Evolutionary conservation across 371 early-diverging fungal genomes (phyloP), one percentile per base, ranked within the genome.

Genomic region (Mucor racemosus): DNA sequence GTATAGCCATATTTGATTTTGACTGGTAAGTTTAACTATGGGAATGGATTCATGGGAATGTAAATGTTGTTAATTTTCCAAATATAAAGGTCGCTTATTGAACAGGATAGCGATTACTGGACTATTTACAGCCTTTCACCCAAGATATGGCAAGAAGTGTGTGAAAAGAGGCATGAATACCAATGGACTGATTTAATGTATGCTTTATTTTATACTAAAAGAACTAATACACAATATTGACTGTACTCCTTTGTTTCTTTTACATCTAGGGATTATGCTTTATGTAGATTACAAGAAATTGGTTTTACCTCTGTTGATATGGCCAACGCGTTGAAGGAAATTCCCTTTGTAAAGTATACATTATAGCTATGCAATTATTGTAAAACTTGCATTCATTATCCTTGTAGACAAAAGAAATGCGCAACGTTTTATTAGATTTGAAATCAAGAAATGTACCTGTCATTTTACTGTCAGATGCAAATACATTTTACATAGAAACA

Each of bases 171-270:
- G 19, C 65, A 64, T 21, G 36, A 57, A 10, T 71, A 77, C 10
- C 91, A 90, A 62, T 92, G 91, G 90, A 92, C 91, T 4, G 92
- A 92, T 74, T 75, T 90, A 39, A 87, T 90, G 90, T 80, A 84
- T 62, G 77, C 26, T 26, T 53, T 9, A n/a, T 35, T 38, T 38
- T 11, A 41, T 26, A 26, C 3, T 26, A 26, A 26, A 26, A 26
- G 26, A 26, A 26, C 26, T 26, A 26, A 26, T 26, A 26, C 26
- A 3, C 26, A 26, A 26, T 26, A 26, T 26, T 26, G 3, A 26
- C 26, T 26, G 26, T 26, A 26, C 26, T 3, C 26, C 26, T 26
- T 26, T 26, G 26, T 26, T 66, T n/a, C 35, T 36, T 9, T n/a
- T 46, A 19, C 9, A 35, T n/a, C 1, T 56, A 86, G 87, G 72